These are phyloP conservation scores for Solanum virginianum DNA, from an alignment of 257 asterid genomes.

Conservation along the genomic window DNA sequence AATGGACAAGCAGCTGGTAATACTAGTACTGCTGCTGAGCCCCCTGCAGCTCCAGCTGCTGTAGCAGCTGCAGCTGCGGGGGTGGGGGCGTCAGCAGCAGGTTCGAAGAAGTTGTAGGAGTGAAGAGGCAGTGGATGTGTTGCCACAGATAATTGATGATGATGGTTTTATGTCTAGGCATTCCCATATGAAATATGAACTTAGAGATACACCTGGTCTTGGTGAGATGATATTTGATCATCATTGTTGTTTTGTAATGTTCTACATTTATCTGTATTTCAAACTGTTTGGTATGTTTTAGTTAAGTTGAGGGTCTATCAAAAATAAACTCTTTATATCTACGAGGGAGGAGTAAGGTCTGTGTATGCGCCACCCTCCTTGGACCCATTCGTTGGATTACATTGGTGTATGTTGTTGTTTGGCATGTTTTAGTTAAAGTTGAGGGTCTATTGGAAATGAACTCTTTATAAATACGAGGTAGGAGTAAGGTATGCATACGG, in stretches of 20 bases:
- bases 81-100: background rate
- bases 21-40: slow-evolving; percentile 9
- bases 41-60: slow-evolving; percentile 2
- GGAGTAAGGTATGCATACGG: background rate
- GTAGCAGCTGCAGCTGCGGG: slow-evolving; percentile 3
- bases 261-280: background rate
- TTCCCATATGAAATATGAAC: slow-evolving; percentile 87
- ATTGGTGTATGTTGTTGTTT: background rate
- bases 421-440: background rate
- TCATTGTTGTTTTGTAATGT: background rate
- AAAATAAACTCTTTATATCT: too few relatives aligned
- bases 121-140: slow-evolving; percentile 44
- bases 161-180: slow-evolving; percentile 58
- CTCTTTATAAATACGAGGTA: background rate
- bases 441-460: background rate
- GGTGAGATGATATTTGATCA: slow-evolving; percentile 34
- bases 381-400: background rate
- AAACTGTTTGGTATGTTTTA: background rate
- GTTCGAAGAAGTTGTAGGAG: slow-evolving; percentile 38
- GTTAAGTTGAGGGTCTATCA: background rate
- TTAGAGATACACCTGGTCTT: slow-evolving; percentile 85
- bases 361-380: background rate
- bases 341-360: background rate
- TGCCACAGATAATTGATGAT: slow-evolving; percentile 56
- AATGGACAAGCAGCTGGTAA: slow-evolving; percentile 33